Base-by-base conservation (phyloP, 768 basidiomycete genomes). In the Cystobasidium ongulense region DNA sequence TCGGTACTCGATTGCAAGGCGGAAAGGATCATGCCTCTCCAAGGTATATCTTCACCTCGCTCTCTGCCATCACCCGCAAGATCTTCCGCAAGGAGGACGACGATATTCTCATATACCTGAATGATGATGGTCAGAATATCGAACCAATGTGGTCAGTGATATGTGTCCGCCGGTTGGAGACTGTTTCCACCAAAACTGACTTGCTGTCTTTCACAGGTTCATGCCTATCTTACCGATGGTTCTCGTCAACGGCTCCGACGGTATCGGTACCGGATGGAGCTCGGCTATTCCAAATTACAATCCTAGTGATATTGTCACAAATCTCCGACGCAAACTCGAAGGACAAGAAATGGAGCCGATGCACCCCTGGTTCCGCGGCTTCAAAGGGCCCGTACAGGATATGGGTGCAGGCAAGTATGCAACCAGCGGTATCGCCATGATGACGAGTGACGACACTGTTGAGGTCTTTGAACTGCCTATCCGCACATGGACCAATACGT, bases 201-300 rank as follows among this genome's bases (percentile, higher is more conserved):
- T 10, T 11, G 4, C 0, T 17, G 21, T 31, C 1, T 29, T 46
- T 27, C 25, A 27, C 50, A 78, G 77, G 76, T 99, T 96, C 80
- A 84, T 97, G 83, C 95, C 96, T 21, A 81, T 92, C 50, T 78
- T 99, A 0, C 96, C 96, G 0, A 84, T 94, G 81, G 85, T 97
- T 0, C 84, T 99, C 64, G 81, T 98, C 80, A 98, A 99, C 78
- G 96, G 96, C 8, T 88, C 91, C 11, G 94, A 97, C 76, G 96
- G 96, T 83, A 98, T 99, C 78, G 96, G 96, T 54, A 99, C 96
- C 71, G 92, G 95, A 76, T 99, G 96, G 95, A 94, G 92, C 79
- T 97, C 96, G 0, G 87, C 82, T 50, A 84, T 99, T 64, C 96
- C 96, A 1, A 89, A 88, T 78, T 98, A 88, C 84, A 97, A 98